Evolutionary conservation across 163 green algal species (phyloP), one percentile per base, ranked within the genome.

Genomic region (Coccomyxa subellipsoidea): DNA sequence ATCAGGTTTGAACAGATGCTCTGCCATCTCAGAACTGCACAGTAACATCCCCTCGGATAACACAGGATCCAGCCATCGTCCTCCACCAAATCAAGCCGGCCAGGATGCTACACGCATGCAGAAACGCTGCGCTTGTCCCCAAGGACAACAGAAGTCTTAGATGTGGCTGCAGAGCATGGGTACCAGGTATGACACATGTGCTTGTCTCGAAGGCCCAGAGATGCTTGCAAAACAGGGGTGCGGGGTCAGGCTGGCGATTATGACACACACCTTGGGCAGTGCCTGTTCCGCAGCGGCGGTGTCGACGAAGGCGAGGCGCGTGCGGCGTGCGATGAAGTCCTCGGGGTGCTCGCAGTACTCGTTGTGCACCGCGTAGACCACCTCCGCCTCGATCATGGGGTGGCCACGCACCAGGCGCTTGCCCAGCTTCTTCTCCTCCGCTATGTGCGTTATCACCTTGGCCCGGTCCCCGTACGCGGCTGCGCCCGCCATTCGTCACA

Each of bases 271-370:
- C 83, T 87, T 81, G 0, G 95, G 92, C 34, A 98, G 81, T 0
- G 96, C 95, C 82, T 92, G 84, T 59, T 91, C 66, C 36, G 89
- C 89, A 1, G 96, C 96, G n/a, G 82, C 47, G 1, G 89, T 91
- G 80, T 99, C 97, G 71, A 99, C 84, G 89, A 99, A 99, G 0
- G 95, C 96, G 15, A 99, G 89, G 29, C 97, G 92, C 4, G 94
- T 98, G 69, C 97, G 89, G 10, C 96, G 88, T 0, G 92, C 91
- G 21, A 99, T 81, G 85, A 99, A 99, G 87, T 99, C 97, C 37
- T 95, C 91, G 40, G 95, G 90, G 21, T 90, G 95, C 83, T 94
- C 85, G 86, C 96, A 99, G 80, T 94, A 97, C 91, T 99, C 96
- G 75, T 97, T 53, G 15, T 89, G 87, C 36, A 85, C 70, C 18